Percentiles rank a stretch among this genome's conserved stretches.
These are phyloP conservation scores for Pythium coloratum DNA, from an alignment of 352 stramenopile genomes.

Conservation along the genomic window DNA sequence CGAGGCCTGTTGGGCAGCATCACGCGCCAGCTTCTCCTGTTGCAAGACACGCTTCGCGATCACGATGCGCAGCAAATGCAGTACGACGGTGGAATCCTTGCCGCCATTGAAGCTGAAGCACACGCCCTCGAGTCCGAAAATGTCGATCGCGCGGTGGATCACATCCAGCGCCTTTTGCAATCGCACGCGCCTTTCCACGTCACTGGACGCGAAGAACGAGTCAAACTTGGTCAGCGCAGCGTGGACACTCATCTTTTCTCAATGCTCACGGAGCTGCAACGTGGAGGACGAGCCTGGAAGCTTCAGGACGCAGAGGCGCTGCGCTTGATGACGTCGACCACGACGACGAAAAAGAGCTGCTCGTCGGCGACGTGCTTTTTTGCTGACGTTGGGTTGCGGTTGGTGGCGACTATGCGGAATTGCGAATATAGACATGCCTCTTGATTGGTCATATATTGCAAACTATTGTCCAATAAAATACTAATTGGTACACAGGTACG, in stretches of 20 bases:
- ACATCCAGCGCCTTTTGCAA: constrained; percentile 74
- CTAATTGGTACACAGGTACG: background rate
- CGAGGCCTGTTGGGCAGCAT: constrained; percentile 1
- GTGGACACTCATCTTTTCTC: constrained; percentile 13
- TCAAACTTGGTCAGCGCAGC: constrained; percentile 54
- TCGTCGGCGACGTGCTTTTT: constrained; percentile 13
- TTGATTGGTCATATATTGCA: background rate
- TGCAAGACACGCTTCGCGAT: constrained; percentile 72
- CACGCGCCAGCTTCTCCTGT: constrained; percentile 27
- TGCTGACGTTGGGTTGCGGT: constrained; percentile 5
- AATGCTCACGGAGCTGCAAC: background rate
- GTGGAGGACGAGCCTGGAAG: background rate
- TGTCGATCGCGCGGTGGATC: constrained; percentile 76
- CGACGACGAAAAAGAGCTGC: constrained; percentile 6
- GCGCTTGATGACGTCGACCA: constrained; percentile 6
- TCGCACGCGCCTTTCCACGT: constrained; percentile 43
- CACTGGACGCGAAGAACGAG: constrained; percentile 50
- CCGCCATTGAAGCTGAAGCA: constrained; percentile 93
- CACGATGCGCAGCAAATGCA: constrained; percentile 88
- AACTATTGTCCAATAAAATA: constrained; percentile 8
- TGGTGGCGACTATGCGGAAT: constrained; percentile 15
- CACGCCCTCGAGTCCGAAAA: constrained; percentile 70
- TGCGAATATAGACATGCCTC: constrained; percentile 17
- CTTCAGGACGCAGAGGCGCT: background rate
- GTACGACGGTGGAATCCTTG: constrained; percentile 91